Evolutionary conservation across 78 protist genomes (phyloP).

Genomic region (Bigelowiella natans): DNA sequence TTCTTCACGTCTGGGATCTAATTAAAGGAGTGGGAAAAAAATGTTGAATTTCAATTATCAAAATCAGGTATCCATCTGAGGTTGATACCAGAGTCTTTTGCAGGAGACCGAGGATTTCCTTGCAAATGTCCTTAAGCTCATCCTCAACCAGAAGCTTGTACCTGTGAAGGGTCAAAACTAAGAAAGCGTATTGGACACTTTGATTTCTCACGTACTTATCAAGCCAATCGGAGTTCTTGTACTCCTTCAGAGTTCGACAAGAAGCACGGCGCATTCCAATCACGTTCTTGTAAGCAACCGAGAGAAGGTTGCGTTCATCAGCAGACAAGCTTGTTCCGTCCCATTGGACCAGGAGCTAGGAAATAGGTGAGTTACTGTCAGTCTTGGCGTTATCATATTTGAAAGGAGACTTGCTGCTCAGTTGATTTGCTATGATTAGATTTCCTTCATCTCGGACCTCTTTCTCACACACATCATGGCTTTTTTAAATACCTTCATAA

Average conservation of each 20-base stretch:
- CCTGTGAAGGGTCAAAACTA: slow-evolving; percentile 61
- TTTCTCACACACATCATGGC: no score
- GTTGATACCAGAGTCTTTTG: slow-evolving; percentile 1
- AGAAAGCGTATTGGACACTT: slow-evolving; percentile 93
- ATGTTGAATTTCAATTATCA: neutral
- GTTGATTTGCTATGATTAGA: no score
- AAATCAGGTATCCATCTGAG: neutral
- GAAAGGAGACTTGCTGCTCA: no score
- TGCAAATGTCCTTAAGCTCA: slow-evolving; percentile 43
- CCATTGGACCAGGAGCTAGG: neutral
- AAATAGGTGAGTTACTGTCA: no score
- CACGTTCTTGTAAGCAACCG: slow-evolving; percentile 19
- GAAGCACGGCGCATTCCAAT: slow-evolving; percentile 6
- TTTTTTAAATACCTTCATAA: neutral
- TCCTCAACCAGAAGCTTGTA: slow-evolving; percentile 44
- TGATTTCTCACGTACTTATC: slow-evolving; percentile 51
- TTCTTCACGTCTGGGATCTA: neutral
- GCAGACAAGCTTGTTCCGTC: neutral
- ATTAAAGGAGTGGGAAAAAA: neutral
- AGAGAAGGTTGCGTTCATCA: slow-evolving; percentile 15
- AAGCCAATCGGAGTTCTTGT: neutral
- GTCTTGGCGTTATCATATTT: no score
- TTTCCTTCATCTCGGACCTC: no score
- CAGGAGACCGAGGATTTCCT: slow-evolving; percentile 9
- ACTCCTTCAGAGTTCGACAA: neutral